phyloP scores from a whole-genome alignment of 192 early-diverging fungal genomes.

The Umbelopsis vinacea region DNA sequence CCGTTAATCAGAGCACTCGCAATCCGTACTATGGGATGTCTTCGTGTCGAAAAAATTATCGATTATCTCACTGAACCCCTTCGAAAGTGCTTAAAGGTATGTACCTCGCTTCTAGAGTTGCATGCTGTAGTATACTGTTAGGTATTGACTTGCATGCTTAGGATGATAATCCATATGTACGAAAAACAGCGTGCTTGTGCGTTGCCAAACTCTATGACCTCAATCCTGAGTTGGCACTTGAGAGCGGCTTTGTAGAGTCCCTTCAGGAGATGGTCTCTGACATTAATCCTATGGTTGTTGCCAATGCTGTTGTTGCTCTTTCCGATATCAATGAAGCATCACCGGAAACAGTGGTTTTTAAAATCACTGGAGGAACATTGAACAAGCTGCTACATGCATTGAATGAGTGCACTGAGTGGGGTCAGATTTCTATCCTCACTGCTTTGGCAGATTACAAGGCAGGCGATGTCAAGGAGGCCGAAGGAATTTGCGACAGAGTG shows the following conservation, averaged over 20 bases:
- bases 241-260: constrained; percentile 89
- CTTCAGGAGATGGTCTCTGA: constrained; percentile 93
- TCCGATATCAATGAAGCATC: constrained; percentile 87
- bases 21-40: constrained; percentile 97
- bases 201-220: constrained; percentile 97
- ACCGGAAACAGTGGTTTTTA: constrained; percentile 71
- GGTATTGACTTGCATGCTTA: constrained; percentile 23
- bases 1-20: constrained; percentile 95
- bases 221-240: constrained; percentile 81
- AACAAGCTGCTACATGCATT: constrained; percentile 89
- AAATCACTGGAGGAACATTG: constrained; percentile 70
- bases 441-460: constrained; percentile 81
- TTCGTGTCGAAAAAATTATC: constrained; percentile 93
- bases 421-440: constrained; percentile 93
- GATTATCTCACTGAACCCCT: constrained; percentile 94
- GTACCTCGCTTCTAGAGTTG: neutral
- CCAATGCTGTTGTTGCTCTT: constrained; percentile 93
- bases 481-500: constrained; percentile 87
- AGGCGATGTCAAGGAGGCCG: constrained; percentile 79
- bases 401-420: constrained; percentile 99
- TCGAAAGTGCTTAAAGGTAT: constrained; percentile 79
- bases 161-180: constrained; percentile 96
- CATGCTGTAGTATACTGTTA: neutral
- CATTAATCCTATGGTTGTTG: constrained; percentile 95
- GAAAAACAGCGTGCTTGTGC: constrained; percentile 95